A percentile compares a stretch with the other conserved stretches of the same genome.
Evolutionary conservation across 1,284 basidiomycete species (phyloP).

Genomic region (Sanghuangporus baumii): DNA sequence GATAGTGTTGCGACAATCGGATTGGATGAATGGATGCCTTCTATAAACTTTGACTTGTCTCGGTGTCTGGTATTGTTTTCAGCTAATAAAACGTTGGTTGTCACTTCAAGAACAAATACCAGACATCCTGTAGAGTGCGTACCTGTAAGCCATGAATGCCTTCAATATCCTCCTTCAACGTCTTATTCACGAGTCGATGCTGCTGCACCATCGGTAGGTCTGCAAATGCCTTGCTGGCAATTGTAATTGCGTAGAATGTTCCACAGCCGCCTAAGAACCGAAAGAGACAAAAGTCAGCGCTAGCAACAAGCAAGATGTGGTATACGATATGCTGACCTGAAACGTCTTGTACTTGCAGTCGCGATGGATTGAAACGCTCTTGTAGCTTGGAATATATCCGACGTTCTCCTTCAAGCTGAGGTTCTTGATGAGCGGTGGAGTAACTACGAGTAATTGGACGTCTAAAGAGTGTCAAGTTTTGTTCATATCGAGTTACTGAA

Average conservation of each 20-base stretch:
- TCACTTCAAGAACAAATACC: neutral
- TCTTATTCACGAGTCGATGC: conserved; percentile 86
- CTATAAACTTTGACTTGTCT: neutral
- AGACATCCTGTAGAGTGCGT: neutral
- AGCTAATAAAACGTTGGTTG: neutral
- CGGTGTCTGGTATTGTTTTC: conserved; percentile 14
- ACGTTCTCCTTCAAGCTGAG: conserved; percentile 56
- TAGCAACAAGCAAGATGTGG: neutral
- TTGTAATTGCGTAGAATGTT: conserved; percentile 90
- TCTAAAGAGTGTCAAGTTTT: neutral
- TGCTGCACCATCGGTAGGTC: conserved; percentile 89
- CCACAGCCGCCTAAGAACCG: conserved; percentile 83
- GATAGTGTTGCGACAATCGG: neutral
- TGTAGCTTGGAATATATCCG: conserved; percentile 70
- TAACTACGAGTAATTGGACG: neutral
- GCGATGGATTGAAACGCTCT: conserved; percentile 67
- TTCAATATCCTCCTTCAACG: conserved; percentile 86
- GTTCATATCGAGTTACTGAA: neutral
- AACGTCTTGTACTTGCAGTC: conserved; percentile 81
- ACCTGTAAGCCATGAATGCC: conserved; percentile 96
- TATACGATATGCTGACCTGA: conserved; percentile 51
- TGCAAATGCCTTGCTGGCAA: conserved; percentile 81
- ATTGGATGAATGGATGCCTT: neutral
- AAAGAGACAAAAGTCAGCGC: neutral
- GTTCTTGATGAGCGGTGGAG: conserved; percentile 15